Percentiles rank a stretch among this genome's conserved stretches.
Conservation (phyloP, 78 protist genomes). For the Neovahlkampfia damariscottae region DNA sequence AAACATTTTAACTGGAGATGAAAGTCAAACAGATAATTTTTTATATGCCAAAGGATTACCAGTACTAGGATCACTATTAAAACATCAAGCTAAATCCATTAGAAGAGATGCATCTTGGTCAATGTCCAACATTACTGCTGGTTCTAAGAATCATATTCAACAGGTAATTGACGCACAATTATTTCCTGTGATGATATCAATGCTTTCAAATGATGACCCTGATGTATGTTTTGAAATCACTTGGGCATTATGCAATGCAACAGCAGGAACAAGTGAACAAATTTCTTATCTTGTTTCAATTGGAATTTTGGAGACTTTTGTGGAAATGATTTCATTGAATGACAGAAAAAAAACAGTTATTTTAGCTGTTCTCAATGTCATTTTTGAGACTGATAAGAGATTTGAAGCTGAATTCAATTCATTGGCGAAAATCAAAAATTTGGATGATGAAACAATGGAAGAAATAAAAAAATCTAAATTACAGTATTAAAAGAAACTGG, state of each 20-base stretch:
- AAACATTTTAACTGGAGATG: slow-evolving; percentile 95
- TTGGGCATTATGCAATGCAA: slow-evolving; percentile 93
- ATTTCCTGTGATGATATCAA: slow-evolving; percentile 57
- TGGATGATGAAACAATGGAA: no score
- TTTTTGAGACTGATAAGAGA: no score
- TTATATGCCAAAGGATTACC: slow-evolving; percentile 50
- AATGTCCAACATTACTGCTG: slow-evolving; percentile 91
- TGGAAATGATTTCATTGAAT: no score
- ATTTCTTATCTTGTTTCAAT: slow-evolving; percentile 38
- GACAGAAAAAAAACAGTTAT: no score
- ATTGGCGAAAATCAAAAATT: no score
- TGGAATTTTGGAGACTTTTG: no score
- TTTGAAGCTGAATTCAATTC: no score
- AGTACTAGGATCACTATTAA: slow-evolving; percentile 19
- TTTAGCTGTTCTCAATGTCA: no score
- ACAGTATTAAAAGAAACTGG: no score
- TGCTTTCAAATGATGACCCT: slow-evolving; percentile 35
- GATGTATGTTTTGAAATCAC: slow-evolving; percentile 80
- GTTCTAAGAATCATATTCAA: slow-evolving; percentile 70
- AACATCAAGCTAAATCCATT: slow-evolving; percentile 38
- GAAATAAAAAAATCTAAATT: no score
- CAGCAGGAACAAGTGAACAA: slow-evolving; percentile 64
- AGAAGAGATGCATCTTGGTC: slow-evolving; percentile 97
- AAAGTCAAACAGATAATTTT: slow-evolving; percentile 86
- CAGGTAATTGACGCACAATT: slow-evolving; percentile 69